phyloP scores from a whole-genome alignment of 129 eudicot species.

The Cynara cardunculus region DNA sequence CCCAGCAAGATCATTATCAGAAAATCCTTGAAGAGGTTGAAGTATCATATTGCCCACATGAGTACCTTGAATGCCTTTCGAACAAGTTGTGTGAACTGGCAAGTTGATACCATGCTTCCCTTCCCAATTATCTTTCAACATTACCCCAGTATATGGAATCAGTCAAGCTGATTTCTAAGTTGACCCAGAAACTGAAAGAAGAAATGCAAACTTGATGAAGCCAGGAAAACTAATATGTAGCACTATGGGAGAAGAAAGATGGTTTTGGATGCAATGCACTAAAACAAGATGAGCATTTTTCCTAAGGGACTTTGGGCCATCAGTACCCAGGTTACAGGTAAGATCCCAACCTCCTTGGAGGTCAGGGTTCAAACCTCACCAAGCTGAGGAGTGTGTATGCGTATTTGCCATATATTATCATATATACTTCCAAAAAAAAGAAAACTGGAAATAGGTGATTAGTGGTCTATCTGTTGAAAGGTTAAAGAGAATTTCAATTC shows the following conservation, averaged over 20 bases:
- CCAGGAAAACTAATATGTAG: neutral
- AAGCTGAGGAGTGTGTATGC: no score
- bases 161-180: constrained; percentile 14
- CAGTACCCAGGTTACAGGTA: neutral
- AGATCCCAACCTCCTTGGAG: neutral
- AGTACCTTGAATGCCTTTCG: constrained; percentile 8
- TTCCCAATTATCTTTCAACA: constrained; percentile 46
- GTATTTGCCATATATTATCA: no score
- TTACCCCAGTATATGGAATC: constrained; percentile 12
- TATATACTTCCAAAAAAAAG: no score
- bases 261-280: neutral
- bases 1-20: constrained; percentile 32
- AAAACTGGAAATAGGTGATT: no score
- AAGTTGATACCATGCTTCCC: constrained; percentile 25
- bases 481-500: no score
- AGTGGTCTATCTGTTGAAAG: no score
- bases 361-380: no score
- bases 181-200: constrained; percentile 31
- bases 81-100: constrained; percentile 24
- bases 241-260: neutral
- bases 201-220: neutral
- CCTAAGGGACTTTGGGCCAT: neutral
- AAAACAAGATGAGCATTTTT: neutral
- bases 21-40: constrained; percentile 35
- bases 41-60: constrained; percentile 31